Evolutionary conservation across 768 basidiomycete genomes (phyloP).

Genomic region (Phallus indusiatus): DNA sequence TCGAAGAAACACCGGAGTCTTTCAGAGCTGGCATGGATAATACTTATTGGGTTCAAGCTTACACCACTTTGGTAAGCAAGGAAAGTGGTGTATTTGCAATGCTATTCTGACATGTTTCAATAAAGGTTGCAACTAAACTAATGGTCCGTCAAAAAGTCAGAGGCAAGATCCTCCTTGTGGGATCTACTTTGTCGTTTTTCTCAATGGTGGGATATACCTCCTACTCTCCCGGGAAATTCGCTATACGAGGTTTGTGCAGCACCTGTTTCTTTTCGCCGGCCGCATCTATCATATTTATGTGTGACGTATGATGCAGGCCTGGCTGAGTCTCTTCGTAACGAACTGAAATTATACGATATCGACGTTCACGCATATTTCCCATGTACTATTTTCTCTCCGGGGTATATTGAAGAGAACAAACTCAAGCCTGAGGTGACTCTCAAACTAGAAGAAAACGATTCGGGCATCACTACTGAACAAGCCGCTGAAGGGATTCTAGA

Average conservation of each 20-base stretch:
- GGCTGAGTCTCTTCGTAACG: conserved; percentile 73
- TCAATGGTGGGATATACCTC: conserved; percentile 68
- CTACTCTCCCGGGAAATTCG: conserved; percentile 80
- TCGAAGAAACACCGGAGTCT: conserved; percentile 55
- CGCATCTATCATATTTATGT: neutral
- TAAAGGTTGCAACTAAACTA: conserved; percentile 54
- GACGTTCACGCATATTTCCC: conserved; percentile 77
- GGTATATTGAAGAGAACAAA: conserved; percentile 65
- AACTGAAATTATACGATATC: conserved; percentile 69
- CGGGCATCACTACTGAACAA: conserved; percentile 49
- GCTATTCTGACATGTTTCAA: neutral
- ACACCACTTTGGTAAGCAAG: conserved; percentile 41
- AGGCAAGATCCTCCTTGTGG: conserved; percentile 69
- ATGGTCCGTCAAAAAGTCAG: conserved; percentile 46
- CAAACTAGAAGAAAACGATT: conserved; percentile 69
- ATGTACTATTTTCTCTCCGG: conserved; percentile 68
- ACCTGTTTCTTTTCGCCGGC: neutral
- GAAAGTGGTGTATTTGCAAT: conserved; percentile 16
- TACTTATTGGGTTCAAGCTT: conserved; percentile 47
- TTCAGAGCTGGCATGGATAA: conserved; percentile 46
- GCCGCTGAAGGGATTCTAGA: conserved; percentile 50
- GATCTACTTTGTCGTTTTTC: conserved; percentile 66
- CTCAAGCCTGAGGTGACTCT: conserved; percentile 66
- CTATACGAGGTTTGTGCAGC: conserved; percentile 67
- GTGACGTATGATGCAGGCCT: conserved; percentile 44